A percentile compares a stretch with the other conserved stretches of the same genome.
phyloP scores from a whole-genome alignment of 108 stramenopile genomes.

The Pseudonitzschia pungens region DNA sequence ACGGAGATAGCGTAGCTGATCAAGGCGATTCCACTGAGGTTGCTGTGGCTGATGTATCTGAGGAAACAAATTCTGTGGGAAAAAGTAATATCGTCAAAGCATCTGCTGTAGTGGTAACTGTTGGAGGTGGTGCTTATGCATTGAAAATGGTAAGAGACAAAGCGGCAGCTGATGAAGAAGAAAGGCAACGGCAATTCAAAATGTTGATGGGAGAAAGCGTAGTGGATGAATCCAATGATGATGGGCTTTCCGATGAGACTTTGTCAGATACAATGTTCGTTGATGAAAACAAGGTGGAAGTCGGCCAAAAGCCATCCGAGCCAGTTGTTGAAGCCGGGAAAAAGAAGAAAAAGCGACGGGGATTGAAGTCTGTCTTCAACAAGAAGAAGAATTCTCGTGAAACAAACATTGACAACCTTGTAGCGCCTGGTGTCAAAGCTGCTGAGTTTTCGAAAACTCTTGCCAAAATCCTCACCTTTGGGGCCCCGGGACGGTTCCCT shows the following conservation, averaged over 20 bases:
- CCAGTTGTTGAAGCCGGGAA: conserved; percentile 21
- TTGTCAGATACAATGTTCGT: conserved; percentile 16
- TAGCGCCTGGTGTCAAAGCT: conserved; percentile 51
- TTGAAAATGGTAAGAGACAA: conserved; percentile 54
- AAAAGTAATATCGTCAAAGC: conserved; percentile 41
- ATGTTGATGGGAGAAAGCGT: conserved; percentile 58
- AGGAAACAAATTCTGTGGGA: conserved; percentile 17
- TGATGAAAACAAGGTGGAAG: conserved; percentile 12
- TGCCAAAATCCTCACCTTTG: conserved; percentile 80
- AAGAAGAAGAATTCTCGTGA: conserved; percentile 69
- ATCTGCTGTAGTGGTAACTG: conserved; percentile 48
- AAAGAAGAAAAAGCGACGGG: conserved; percentile 57
- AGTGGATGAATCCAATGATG: not conserved
- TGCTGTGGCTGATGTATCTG: not conserved
- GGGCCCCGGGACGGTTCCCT: conserved; percentile 87
- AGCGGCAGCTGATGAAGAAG: conserved; percentile 51
- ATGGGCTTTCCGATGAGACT: not conserved
- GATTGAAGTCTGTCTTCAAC: conserved; percentile 52
- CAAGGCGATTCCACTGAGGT: conserved; percentile 1
- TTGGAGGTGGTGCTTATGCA: conserved; percentile 63
- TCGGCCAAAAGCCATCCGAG: not conserved
- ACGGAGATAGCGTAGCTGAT: conserved; percentile 4
- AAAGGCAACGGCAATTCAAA: conserved; percentile 70
- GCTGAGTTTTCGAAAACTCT: conserved; percentile 72
- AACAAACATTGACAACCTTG: conserved; percentile 57